phyloP scores from a whole-genome alignment of 768 basidiomycete species.

The Hypholoma fasciculare region DNA sequence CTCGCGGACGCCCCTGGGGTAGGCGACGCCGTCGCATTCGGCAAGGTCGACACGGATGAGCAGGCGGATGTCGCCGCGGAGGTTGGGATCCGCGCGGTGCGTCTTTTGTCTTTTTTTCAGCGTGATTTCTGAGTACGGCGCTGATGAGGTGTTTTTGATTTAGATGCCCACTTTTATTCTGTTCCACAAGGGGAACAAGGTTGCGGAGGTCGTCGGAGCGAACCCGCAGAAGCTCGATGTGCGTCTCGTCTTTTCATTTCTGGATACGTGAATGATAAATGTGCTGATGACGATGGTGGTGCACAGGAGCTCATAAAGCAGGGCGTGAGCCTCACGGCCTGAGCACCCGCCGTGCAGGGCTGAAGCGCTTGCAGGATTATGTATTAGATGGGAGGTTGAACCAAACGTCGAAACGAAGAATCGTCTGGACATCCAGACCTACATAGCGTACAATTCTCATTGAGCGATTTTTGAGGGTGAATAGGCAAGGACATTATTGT shows the following conservation, averaged over 20 bases:
- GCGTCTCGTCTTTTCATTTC: constrained; percentile 3
- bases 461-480: too few relatives aligned
- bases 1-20: constrained; percentile 34
- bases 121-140: too few relatives aligned
- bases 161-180: constrained; percentile 45
- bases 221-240: constrained; percentile 41
- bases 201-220: constrained; percentile 48
- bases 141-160: neutral
- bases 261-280: too few relatives aligned
- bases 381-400: too few relatives aligned
- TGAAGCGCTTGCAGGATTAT: too few relatives aligned
- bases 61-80: constrained; percentile 53
- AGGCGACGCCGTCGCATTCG: constrained; percentile 48
- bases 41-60: constrained; percentile 74
- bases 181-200: constrained; percentile 37
- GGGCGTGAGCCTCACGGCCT: neutral
- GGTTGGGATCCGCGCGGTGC: constrained; percentile 60
- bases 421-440: too few relatives aligned
- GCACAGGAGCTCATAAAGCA: neutral
- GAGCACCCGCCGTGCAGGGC: neutral
- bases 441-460: too few relatives aligned
- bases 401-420: too few relatives aligned
- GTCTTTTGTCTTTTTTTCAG: constrained; percentile 20
- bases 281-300: too few relatives aligned
- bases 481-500: too few relatives aligned